Percentiles rank a stretch among this genome's conserved stretches.
Conservation (phyloP, 2,329 filamentous ascomycete species). For the Scedosporium dehoogii region DNA sequence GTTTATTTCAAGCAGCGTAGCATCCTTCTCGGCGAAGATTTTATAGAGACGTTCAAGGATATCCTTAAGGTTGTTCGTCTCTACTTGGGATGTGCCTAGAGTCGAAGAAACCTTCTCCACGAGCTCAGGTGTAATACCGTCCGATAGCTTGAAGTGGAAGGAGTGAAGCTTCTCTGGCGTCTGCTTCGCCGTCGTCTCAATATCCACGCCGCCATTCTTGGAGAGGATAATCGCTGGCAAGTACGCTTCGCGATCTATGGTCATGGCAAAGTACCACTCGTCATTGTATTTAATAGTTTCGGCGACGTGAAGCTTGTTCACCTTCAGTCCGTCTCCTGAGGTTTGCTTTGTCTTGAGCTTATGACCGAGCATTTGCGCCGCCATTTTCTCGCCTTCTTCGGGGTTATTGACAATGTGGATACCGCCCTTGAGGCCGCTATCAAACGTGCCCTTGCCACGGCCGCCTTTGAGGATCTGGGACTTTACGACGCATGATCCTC, state of each 20-base stretch:
- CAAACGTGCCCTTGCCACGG: conserved; percentile 8
- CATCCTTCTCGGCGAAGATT: conserved; percentile 37
- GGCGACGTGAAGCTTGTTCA: conserved; percentile 25
- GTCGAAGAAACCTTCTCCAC: conserved; percentile 4
- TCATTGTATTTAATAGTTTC: conserved; percentile 19
- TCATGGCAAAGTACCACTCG: conserved; percentile 30
- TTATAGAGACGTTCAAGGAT: conserved; percentile 16
- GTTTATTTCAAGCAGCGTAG: conserved; percentile 32
- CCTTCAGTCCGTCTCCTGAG: conserved; percentile 6
- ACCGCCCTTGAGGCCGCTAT: conserved; percentile 8
- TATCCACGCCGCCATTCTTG: conserved; percentile 11
- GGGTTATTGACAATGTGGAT: conserved; percentile 9
- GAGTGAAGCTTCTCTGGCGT: conserved; percentile 3
- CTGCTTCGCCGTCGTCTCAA: conserved; percentile 12
- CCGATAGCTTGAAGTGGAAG: conserved; percentile 16
- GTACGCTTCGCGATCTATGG: conserved; percentile 30
- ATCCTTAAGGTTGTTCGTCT: conserved; percentile 11
- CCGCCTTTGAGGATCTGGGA: conserved; percentile 16
- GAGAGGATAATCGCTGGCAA: conserved; percentile 27
- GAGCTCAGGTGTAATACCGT: conserved; percentile 17
- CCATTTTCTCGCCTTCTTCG: conserved; percentile 11
- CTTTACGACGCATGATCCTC: conserved; percentile 16
- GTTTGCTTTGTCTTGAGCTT: neutral
- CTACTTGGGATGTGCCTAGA: neutral
- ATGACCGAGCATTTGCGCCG: conserved; percentile 13